These are phyloP conservation scores for Raffaelea albimanens DNA, from an alignment of 2,329 filamentous ascomycete species.

Conservation along the genomic window DNA sequence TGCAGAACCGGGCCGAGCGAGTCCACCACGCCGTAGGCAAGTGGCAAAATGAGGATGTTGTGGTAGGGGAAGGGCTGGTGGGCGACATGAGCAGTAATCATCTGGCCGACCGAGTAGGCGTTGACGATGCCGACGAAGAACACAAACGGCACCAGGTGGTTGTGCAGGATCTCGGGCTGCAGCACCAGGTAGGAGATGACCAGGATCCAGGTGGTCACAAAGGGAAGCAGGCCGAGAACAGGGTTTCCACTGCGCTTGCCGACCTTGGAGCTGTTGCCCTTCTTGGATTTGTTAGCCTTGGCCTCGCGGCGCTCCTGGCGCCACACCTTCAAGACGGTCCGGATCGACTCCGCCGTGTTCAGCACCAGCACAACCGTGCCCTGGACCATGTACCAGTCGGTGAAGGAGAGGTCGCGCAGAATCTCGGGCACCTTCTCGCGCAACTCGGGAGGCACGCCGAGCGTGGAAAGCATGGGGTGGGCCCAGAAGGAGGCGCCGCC, in stretches of 20 bases:
- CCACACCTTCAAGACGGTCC: slow-evolving; percentile 77
- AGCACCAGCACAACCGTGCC: slow-evolving; percentile 71
- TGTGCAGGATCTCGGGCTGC: slow-evolving; percentile 71
- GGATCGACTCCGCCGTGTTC: slow-evolving; percentile 71
- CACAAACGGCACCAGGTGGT: slow-evolving; percentile 81
- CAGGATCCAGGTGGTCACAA: slow-evolving; percentile 68
- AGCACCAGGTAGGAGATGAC: slow-evolving; percentile 73
- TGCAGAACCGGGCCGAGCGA: slow-evolving; percentile 63
- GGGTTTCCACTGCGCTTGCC: slow-evolving; percentile 65
- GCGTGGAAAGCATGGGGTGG: slow-evolving; percentile 61
- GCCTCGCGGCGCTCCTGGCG: slow-evolving; percentile 25
- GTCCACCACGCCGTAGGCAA: slow-evolving; percentile 72
- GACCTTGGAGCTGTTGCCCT: neutral
- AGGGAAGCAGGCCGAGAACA: slow-evolving; percentile 74
- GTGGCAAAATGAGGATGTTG: slow-evolving; percentile 73
- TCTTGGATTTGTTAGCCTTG: neutral
- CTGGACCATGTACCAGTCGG: slow-evolving; percentile 86
- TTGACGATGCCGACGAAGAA: slow-evolving; percentile 86
- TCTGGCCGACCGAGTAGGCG: slow-evolving; percentile 89
- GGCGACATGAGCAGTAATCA: slow-evolving; percentile 90
- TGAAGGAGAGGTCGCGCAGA: slow-evolving; percentile 75
- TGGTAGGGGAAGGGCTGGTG: slow-evolving; percentile 82
- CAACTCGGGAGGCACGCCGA: slow-evolving; percentile 62
- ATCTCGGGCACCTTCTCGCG: slow-evolving; percentile 56
- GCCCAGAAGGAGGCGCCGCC: slow-evolving; percentile 94